Evolutionary conservation across 306 rosid genomes (phyloP), one percentile per base, ranked within the genome.

Genomic region (Casuarina equisetifolia): DNA sequence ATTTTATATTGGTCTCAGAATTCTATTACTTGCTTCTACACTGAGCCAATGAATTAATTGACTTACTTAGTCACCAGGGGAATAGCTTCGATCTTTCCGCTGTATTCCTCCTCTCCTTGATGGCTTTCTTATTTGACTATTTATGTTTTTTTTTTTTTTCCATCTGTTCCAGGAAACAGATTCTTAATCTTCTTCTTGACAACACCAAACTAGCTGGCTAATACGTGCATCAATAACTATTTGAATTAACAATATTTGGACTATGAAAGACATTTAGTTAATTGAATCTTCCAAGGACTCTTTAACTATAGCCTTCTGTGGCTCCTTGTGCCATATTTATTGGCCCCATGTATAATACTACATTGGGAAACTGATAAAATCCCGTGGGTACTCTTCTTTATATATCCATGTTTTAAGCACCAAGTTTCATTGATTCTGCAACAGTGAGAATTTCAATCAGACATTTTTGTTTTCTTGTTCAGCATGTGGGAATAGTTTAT

Each of bases 141-240:
- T 69, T 9, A 15, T 59, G 50, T 45, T n/a, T 70, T 74, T 35
- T 16, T 5, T 44, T 44, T 44, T 44, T 44, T 44, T 44, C 8
- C 1, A 44, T 44, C 15, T 8, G 0, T 64, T 5, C 68, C 63
- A 71, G 12, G 11, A 50, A 43, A 42, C 57, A 45, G 81, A 67
- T 75, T 75, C 83, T 52, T 54, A 71, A 20, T 54, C 73, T 62
- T 25, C 48, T 73, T 69, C 53, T 74, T 69, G 82, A 74, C 76
- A 25, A 20, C 50, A 68, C 85, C 54, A 12, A 73, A 45, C 72
- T 78, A 83, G 76, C 81, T 83, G 83, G 81, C 66, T 71, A 15
- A 44, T 49, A 54, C 82, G 68, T 69, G 79, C 82, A 55, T 69
- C 75, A 73, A 45, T 66, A 45, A 64, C 70, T 83, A 64, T 68